These are phyloP conservation scores for Mycena kentingensis DNA, from an alignment of 768 basidiomycete genomes.

Conservation along the genomic window DNA sequence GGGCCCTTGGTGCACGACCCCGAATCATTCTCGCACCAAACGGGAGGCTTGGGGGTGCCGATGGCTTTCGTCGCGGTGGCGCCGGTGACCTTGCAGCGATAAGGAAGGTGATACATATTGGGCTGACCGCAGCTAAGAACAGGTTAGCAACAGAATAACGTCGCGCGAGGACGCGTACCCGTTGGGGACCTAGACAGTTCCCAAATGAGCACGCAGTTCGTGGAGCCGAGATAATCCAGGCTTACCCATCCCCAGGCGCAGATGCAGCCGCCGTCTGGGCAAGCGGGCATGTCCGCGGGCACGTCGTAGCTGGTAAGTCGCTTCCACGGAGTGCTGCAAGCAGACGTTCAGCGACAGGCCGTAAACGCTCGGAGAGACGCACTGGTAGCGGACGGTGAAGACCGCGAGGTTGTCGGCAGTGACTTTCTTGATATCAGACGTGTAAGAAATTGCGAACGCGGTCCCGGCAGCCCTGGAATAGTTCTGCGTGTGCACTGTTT, in stretches of 20 bases:
- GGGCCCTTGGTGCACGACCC: slow-evolving; percentile 47
- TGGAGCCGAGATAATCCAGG: neutral
- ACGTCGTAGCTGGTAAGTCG: slow-evolving; percentile 49
- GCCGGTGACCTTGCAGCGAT: slow-evolving; percentile 51
- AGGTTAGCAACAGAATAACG: neutral
- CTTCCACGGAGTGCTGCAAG: slow-evolving; percentile 53
- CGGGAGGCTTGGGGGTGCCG: slow-evolving; percentile 44
- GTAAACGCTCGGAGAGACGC: slow-evolving; percentile 19
- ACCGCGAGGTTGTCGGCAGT: slow-evolving; percentile 52
- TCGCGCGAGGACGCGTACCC: slow-evolving; percentile 31
- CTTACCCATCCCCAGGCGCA: slow-evolving; percentile 59
- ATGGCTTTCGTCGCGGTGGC: slow-evolving; percentile 43
- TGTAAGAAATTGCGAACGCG: slow-evolving; percentile 57
- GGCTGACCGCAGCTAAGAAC: slow-evolving; percentile 48
- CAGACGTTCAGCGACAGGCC: neutral
- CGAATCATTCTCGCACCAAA: slow-evolving; percentile 54
- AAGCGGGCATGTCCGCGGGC: slow-evolving; percentile 49
- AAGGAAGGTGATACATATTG: slow-evolving; percentile 52
- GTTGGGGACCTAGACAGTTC: slow-evolving; percentile 36
- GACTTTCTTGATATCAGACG: slow-evolving; percentile 50
- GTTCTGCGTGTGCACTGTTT: slow-evolving; percentile 54
- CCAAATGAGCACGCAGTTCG: neutral
- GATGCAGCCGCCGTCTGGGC: slow-evolving; percentile 52
- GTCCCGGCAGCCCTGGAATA: slow-evolving; percentile 54
- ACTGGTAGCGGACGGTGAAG: slow-evolving; percentile 54